phyloP scores from a whole-genome alignment of 345 rosid species.

The Populus pruinosa region DNA sequence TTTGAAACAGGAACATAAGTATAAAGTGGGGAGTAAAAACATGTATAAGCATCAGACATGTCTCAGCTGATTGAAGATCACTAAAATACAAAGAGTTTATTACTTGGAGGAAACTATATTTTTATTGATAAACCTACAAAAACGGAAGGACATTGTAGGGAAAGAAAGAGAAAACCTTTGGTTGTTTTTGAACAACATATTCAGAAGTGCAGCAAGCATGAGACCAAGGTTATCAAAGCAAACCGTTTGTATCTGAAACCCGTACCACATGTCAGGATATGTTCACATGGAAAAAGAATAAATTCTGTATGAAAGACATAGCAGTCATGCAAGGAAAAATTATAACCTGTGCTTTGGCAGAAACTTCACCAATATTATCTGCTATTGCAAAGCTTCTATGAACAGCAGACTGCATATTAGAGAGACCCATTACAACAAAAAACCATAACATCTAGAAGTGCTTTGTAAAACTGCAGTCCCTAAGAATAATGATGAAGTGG shows the following conservation, averaged over 20 bases:
- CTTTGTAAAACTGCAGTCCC: not conserved
- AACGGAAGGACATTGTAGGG: not conserved
- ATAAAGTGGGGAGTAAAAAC: not conserved
- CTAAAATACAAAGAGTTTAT: not conserved
- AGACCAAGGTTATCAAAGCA: constrained; percentile 75
- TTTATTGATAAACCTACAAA: not conserved
- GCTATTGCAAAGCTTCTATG: constrained; percentile 91
- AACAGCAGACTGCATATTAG: constrained; percentile 56
- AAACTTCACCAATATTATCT: constrained; percentile 91
- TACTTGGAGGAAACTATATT: not conserved
- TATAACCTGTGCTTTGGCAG: constrained; percentile 83
- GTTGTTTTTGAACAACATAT: constrained; percentile 52
- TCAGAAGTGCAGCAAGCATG: constrained; percentile 56
- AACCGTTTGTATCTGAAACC: constrained; percentile 63
- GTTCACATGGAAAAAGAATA: not conserved
- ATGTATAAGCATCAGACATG: not conserved
- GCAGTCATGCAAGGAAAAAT: constrained; percentile 2
- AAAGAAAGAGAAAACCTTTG: constrained; percentile 42
- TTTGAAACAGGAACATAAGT: not conserved
- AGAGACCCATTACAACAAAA: not conserved
- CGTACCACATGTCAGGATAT: constrained; percentile 19
- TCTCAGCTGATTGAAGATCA: not conserved
- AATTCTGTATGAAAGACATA: not conserved
- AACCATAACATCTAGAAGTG: not conserved
- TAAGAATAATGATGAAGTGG: not conserved